Base-by-base conservation (phyloP, 345 rosid species). In the Citrus glauca region DNA sequence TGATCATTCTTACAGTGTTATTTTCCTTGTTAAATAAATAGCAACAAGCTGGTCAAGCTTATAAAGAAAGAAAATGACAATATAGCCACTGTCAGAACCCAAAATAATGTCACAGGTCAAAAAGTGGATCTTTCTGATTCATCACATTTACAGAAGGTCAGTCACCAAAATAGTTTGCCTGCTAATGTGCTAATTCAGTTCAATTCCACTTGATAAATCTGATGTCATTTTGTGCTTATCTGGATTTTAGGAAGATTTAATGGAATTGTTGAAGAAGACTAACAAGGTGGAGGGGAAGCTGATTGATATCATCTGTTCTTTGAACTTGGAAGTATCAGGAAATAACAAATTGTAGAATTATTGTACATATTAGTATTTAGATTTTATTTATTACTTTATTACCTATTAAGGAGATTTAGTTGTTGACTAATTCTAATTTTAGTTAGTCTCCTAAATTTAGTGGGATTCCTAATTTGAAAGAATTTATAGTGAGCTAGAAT, bases 61-160 rank as follows among this genome's bases (percentile, higher is more conserved):
- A 9, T 19, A 20, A 42, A 56, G n/a, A 68, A 77, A 42, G 55
- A 24, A 45, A 77, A 59, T 24, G 66, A 35, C 66, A 28, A 48
- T 65, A 33, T 16, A 33, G 71, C 69, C 66, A 22, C 53, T 7
- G 14, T 5, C 55, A 71, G 62, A 42, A 14, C 56, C 62, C 65
- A 45, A 1, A 55, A 60, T 30, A 61, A n/a, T 59, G 25, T 42
- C 28, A 4, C 13, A 32, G 55, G 63, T 78, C 77, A 17, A 28
- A 28, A 10, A 9, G 11, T 20, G 7, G 45, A 67, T 59, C 60
- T 56, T 1, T 60, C 38, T 42, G 70, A 70, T 32, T 71, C 77
- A 42, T 71, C 67, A 75, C 50, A 28, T 79, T 40, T 61, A 45
- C 60, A 71, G 24, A 59, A 79, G 85, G 85, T 76, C 38, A 79